These are phyloP conservation scores for Lipomyces spencermartinsiae DNA, from an alignment of 805 yeast genomes.

Conservation along the genomic window DNA sequence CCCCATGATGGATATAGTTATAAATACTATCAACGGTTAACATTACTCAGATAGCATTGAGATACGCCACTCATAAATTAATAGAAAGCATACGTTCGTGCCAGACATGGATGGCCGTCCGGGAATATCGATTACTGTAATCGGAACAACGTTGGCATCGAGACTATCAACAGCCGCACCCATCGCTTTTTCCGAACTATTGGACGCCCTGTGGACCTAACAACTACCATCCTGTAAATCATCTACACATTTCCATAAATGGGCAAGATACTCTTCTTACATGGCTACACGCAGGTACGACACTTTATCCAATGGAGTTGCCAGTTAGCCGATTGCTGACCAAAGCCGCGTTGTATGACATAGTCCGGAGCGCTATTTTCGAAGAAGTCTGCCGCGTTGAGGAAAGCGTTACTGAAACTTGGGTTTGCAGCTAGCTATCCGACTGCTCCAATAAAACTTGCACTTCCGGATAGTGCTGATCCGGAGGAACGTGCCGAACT, in stretches of 20 bases:
- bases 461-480: slow-evolving; percentile 73
- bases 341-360: no score
- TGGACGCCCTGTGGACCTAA: no score
- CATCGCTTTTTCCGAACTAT: no score
- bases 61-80: no score
- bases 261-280: slow-evolving; percentile 75
- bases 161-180: no score
- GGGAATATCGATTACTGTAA: no score
- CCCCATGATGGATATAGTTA: not conserved
- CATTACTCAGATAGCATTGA: no score
- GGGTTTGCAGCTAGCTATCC: slow-evolving; percentile 76
- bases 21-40: not conserved
- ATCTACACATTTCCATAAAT: slow-evolving; percentile 5
- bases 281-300: slow-evolving; percentile 66
- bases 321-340: not conserved
- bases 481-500: slow-evolving; percentile 56
- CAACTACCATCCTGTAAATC: not conserved
- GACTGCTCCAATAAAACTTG: slow-evolving; percentile 78
- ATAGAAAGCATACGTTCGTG: no score
- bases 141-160: no score
- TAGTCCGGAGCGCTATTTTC: slow-evolving; percentile 81
- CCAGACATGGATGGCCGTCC: no score
- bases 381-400: slow-evolving; percentile 84
- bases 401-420: slow-evolving; percentile 71
- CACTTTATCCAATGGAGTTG: not conserved